Conservation (phyloP, 495 filamentous ascomycete genomes). For the Talaromyces stipitatus region DNA sequence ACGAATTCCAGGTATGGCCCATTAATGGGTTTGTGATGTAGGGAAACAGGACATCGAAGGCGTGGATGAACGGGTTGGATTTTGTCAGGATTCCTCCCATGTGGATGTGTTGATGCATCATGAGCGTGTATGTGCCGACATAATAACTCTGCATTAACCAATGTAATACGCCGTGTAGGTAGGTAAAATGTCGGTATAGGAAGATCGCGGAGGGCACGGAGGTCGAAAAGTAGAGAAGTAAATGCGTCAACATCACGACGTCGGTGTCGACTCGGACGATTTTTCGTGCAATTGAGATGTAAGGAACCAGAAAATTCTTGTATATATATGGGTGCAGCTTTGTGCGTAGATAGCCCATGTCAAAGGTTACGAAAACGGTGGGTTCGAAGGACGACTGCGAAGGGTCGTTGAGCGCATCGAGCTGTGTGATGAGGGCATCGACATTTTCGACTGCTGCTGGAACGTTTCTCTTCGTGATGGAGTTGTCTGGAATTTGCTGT, state of each 20-base stretch:
- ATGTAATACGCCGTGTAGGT: slow-evolving; percentile 56
- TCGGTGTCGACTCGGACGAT: slow-evolving; percentile 56
- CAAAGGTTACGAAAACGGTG: slow-evolving; percentile 46
- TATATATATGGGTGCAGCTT: slow-evolving; percentile 30
- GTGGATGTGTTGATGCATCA: slow-evolving; percentile 82
- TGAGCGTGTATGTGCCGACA: slow-evolving; percentile 64
- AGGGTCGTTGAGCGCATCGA: slow-evolving; percentile 48
- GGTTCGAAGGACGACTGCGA: slow-evolving; percentile 39
- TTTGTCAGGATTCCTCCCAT: slow-evolving; percentile 55
- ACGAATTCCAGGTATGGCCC: slow-evolving; percentile 78
- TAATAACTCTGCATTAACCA: slow-evolving; percentile 54
- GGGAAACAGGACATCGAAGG: slow-evolving; percentile 57
- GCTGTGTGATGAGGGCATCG: slow-evolving; percentile 23
- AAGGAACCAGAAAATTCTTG: slow-evolving; percentile 45
- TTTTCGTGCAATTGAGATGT: slow-evolving; percentile 42
- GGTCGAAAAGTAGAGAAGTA: slow-evolving; percentile 62
- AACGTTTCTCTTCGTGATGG: slow-evolving; percentile 11
- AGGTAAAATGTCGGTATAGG: slow-evolving; percentile 58
- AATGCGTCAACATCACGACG: slow-evolving; percentile 70
- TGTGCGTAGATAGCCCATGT: slow-evolving; percentile 29
- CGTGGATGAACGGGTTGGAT: slow-evolving; percentile 15
- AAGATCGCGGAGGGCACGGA: slow-evolving; percentile 58
- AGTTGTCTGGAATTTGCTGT: slow-evolving; percentile 4
- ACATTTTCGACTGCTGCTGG: slow-evolving; percentile 6
- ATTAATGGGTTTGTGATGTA: slow-evolving; percentile 68